These are phyloP conservation scores for Azolla pinnata DNA, from an alignment of 75 land plant species.

Conservation along the genomic window DNA sequence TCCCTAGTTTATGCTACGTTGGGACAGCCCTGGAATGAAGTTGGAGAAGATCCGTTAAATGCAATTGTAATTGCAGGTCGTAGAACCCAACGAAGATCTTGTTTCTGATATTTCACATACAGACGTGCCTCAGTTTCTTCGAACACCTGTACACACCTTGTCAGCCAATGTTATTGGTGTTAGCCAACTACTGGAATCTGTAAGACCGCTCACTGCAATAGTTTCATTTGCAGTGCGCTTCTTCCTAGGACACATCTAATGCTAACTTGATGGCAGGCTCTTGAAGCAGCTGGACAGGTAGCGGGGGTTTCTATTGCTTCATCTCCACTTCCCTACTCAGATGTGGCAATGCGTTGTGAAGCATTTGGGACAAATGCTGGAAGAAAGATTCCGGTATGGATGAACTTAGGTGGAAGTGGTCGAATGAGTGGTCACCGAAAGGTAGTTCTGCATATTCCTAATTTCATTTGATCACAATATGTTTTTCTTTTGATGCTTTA, in stretches of 20 bases:
- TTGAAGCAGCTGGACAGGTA: slow-evolving; percentile 83
- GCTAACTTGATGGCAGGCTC: slow-evolving; percentile 40
- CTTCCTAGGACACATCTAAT: background rate
- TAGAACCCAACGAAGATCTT: slow-evolving; percentile 9
- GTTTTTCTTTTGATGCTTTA: background rate
- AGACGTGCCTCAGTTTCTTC: slow-evolving; percentile 14
- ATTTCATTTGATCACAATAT: background rate
- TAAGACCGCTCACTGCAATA: background rate
- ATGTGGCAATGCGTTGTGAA: slow-evolving; percentile 88
- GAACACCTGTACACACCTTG: slow-evolving; percentile 8
- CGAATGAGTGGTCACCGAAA: too few species aligned
- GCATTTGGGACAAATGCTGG: slow-evolving; percentile 72
- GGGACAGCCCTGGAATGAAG: too few species aligned
- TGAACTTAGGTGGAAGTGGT: slow-evolving; percentile 32
- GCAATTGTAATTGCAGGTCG: too few species aligned
- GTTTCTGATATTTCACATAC: background rate
- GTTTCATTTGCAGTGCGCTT: background rate
- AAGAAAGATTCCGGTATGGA: slow-evolving; percentile 73
- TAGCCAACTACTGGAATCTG: slow-evolving; percentile 23
- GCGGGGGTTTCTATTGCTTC: slow-evolving; percentile 55
- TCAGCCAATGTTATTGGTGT: slow-evolving; percentile 21
- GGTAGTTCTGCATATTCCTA: background rate
- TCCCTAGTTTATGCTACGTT: too few species aligned
- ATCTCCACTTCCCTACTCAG: slow-evolving; percentile 72
- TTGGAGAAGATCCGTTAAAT: too few species aligned